phyloP scores from a whole-genome alignment of 1,284 basidiomycete species.

The Gomphus bonarii region DNA sequence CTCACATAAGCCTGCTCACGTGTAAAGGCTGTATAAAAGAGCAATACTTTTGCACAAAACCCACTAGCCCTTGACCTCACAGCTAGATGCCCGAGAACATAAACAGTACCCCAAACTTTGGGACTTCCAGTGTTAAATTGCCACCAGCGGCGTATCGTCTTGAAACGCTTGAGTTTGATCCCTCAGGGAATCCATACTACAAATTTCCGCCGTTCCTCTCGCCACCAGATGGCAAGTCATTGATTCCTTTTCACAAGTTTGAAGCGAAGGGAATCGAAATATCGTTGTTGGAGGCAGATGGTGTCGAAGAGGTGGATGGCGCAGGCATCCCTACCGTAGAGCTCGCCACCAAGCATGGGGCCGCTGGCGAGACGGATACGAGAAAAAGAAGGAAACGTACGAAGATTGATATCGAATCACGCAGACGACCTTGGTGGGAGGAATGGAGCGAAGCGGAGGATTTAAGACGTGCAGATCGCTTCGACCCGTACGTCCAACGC shows the following conservation, averaged over 20 bases:
- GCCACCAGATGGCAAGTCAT: slow-evolving; percentile 37
- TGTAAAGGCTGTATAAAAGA: neutral
- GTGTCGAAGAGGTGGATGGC: slow-evolving; percentile 44
- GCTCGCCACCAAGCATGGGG: slow-evolving; percentile 40
- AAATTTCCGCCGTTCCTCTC: slow-evolving; percentile 54
- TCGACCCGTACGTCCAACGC: slow-evolving; percentile 32
- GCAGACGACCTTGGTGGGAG: slow-evolving; percentile 45
- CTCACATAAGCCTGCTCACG: neutral
- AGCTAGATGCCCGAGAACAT: neutral
- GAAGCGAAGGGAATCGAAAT: slow-evolving; percentile 49
- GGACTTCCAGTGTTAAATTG: neutral
- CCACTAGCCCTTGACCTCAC: neutral
- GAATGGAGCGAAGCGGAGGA: slow-evolving; percentile 51
- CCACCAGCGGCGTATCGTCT: slow-evolving; percentile 4
- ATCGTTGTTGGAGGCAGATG: slow-evolving; percentile 26
- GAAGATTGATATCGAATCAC: slow-evolving; percentile 15
- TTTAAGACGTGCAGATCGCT: slow-evolving; percentile 21
- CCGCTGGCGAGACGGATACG: slow-evolving; percentile 35
- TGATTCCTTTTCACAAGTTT: slow-evolving; percentile 51
- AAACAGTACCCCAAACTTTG: neutral
- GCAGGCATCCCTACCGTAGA: slow-evolving; percentile 53
- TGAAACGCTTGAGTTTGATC: slow-evolving; percentile 6
- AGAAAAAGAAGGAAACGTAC: slow-evolving; percentile 30
- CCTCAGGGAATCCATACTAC: slow-evolving; percentile 9
- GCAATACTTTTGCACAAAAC: neutral